Evolutionary conservation across 768 basidiomycete genomes (phyloP), one percentile per base, ranked within the genome.

Genomic region (Leccinum rimulosum): DNA sequence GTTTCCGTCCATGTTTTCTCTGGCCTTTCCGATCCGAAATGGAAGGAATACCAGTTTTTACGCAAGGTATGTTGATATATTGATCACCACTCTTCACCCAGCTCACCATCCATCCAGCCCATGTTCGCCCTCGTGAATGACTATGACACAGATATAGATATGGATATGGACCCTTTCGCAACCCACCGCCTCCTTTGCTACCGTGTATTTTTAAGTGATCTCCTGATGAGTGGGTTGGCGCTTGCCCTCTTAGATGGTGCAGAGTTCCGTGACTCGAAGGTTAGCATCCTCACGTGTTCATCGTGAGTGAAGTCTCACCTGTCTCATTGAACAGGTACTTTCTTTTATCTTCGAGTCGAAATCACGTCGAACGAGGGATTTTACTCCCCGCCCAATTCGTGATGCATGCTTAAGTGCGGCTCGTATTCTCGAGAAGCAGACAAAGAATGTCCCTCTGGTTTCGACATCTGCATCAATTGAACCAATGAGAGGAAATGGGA

Each of bases 121-220:
- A 87, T 89, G 85, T 88, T 87, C 57, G 76, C 82, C 30, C 74
- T 89, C 72, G 73, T 77, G 19, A 80, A 82, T 59, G 86, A 86
- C 55, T 86, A 84, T 8, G 81, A 77, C 8, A 57, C 68, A 8
- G 61, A 63, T 22, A 45, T 52, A 6, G 54, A 55, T 25, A 19
- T 52, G 6, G 54, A 55, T 25, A 19, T 15, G 1, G 62, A 63
- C 25, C 45, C 57, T 22, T 58, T 66, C 10, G 54, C 60, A 7
- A 57, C 68, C 1, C 70, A 67, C 30, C 69, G 74, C 22, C 69
- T 79, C 15, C 73, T 88, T 2, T 63, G 70, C 5, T 83, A 86
- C 56, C 76, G 86, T 5, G 45, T 69, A 1, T 81, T 86, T 61
- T 61, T 89, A 1, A 81, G 77, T 40, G 67, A 76, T 22, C 70